Base-by-base conservation (phyloP, 352 stramenopile genomes). In the Pythium sp. region DNA sequence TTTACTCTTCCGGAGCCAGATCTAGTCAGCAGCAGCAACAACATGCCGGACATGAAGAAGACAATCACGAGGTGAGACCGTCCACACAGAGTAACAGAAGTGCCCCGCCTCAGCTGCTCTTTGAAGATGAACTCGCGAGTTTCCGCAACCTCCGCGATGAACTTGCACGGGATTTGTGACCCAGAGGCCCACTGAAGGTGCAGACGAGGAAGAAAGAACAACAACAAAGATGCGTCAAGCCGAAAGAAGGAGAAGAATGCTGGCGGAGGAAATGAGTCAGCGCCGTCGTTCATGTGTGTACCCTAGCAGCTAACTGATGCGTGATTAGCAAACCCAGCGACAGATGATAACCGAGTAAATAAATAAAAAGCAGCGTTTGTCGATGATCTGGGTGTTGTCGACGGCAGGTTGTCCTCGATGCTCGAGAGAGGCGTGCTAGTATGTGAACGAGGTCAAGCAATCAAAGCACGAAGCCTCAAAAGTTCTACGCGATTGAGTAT, bases 71-170 rank as follows among this genome's bases (percentile, higher is more conserved):
- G 26, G 12, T n/a, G 70, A 67, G 8, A 18, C 18, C 22, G 6
- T 30, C n/a, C 2, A 64, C 57, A n/a, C 57, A 69, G 55, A 28
- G 66, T 28, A 24, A 41, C 15, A 41, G 58, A 53, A 26, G 41
- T 5, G 34, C 51, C 20, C 60, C 32, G 11, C 66, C 61, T n/a
- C 59, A 65, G 26, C 67, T 73, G 28, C 68, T 86, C n/a, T 91
- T 91, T 61, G 85, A 93, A 60, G 85, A 93, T n/a, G 86, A 93
- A 53, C 80, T 93, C 9, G 86, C 84, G 58, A 78, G 75, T 38
- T 93, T 92, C 53, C 86, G 86, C 46, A 83, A 55, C 36, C 65
- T 93, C 18, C 83, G 86, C 18, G 86, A 93, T 34, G 84, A 93
- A 30, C 76, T 93, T 5, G 77, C 79, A 9, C 76, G 81, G 4